A percentile compares a stretch with the other conserved stretches of the same genome.
Conservation (phyloP, 345 rosid genomes). For the Geranium brycei region DNA sequence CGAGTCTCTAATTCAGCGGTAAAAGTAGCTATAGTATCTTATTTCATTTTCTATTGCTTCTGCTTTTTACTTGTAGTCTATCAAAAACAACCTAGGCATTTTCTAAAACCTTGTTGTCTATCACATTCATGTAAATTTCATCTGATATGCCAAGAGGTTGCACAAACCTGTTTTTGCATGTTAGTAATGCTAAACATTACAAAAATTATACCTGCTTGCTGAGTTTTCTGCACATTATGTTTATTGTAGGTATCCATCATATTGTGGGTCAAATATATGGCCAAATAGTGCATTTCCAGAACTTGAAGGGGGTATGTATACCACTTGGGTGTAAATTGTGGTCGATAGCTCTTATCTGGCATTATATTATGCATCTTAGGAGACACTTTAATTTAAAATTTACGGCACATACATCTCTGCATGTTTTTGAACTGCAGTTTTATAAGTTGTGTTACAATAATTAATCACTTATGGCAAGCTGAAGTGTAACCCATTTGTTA, state of each 20-base stretch:
- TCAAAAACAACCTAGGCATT: not conserved
- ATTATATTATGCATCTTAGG: no score
- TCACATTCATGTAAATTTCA: conserved; percentile 7
- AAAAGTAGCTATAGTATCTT: conserved; percentile 8
- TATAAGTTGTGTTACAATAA: no score
- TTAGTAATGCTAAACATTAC: not conserved
- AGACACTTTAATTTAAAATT: no score
- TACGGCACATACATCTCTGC: no score
- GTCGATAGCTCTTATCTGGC: no score
- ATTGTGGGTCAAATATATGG: conserved; percentile 91
- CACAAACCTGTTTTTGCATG: not conserved
- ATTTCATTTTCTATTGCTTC: conserved; percentile 8
- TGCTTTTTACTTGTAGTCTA: not conserved
- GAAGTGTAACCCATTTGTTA: no score
- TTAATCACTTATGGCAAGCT: no score
- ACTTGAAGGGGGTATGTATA: conserved; percentile 60
- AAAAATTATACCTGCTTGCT: conserved; percentile 4
- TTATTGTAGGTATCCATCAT: conserved; percentile 62
- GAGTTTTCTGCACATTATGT: conserved; percentile 7
- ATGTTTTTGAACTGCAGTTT: no score
- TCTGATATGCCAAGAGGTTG: no score
- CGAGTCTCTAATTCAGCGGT: conserved; percentile 39
- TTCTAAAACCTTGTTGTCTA: not conserved
- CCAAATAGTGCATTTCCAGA: conserved; percentile 60
- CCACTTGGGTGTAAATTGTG: conserved; percentile 3